Conservation (phyloP, 768 basidiomycete species). For the Leccinum uliginosum region DNA sequence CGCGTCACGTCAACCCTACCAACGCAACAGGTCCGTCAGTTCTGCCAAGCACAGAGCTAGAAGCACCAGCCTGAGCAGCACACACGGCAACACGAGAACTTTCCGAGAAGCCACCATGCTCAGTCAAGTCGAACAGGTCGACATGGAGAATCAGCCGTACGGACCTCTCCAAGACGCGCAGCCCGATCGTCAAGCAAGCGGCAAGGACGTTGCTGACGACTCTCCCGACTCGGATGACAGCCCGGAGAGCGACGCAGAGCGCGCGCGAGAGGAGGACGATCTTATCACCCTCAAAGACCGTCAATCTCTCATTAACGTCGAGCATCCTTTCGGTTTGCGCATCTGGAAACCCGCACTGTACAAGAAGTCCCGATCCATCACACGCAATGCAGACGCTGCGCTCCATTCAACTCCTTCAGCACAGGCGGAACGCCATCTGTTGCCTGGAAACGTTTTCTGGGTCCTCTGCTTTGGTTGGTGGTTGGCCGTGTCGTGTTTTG, state of each 20-base stretch:
- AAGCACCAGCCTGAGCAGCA: constrained; percentile 62
- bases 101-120: constrained; percentile 41
- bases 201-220: constrained; percentile 44
- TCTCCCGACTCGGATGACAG: constrained; percentile 39
- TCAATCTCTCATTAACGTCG: constrained; percentile 97
- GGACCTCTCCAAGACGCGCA: constrained; percentile 26
- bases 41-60: constrained; percentile 47
- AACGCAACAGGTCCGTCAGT: constrained; percentile 49
- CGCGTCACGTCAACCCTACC: constrained; percentile 39
- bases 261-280: constrained; percentile 54
- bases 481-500: constrained; percentile 71
- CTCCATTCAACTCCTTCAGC: constrained; percentile 91
- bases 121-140: constrained; percentile 51
- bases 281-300: constrained; percentile 91
- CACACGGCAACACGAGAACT: constrained; percentile 43
- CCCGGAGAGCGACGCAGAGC: constrained; percentile 28
- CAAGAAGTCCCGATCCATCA: constrained; percentile 95
- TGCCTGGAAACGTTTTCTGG: constrained; percentile 96
- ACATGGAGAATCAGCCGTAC: constrained; percentile 35
- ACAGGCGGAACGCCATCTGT: constrained; percentile 87
- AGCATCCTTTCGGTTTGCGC: constrained; percentile 97
- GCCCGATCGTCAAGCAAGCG: constrained; percentile 21
- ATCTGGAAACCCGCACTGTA: constrained; percentile 99
- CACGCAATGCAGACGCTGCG: constrained; percentile 91
- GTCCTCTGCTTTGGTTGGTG: constrained; percentile 88